A percentile compares a stretch with the other conserved stretches of the same genome.
Conservation (phyloP, 768 basidiomycete genomes). For the Psilocybe cyanescens region DNA sequence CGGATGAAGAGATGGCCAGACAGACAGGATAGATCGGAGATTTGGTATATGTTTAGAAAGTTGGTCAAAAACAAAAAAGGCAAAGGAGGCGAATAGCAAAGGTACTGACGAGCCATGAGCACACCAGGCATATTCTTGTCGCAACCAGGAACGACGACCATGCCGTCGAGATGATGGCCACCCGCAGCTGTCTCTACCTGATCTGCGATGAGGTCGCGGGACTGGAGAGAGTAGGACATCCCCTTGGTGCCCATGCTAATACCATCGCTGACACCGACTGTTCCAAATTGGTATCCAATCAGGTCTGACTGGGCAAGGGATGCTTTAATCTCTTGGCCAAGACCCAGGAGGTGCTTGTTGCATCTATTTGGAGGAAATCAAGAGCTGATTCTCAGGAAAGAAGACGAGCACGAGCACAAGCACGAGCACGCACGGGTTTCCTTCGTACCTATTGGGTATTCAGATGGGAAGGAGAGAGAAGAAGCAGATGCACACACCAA, state of each 20-base stretch:
- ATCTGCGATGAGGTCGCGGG: conserved; percentile 97
- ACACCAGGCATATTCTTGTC: conserved; percentile 99
- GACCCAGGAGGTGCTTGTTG: conserved; percentile 88
- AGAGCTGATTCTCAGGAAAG: neutral
- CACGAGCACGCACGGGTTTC: conserved; percentile 82
- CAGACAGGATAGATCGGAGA: conserved; percentile 1
- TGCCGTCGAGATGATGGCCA: conserved; percentile 97
- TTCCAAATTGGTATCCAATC: conserved; percentile 97
- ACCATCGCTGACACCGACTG: conserved; percentile 96
- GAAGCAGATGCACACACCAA: conserved; percentile 62
- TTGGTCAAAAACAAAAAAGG: conserved; percentile 10
- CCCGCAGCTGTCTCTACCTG: conserved; percentile 95
- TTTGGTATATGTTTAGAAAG: conserved; percentile 19
- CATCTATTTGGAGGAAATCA: conserved; percentile 58
- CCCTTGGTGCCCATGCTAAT: conserved; percentile 97
- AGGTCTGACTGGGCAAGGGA: conserved; percentile 73
- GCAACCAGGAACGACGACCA: conserved; percentile 96
- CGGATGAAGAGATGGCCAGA: conserved; percentile 1
- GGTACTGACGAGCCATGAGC: conserved; percentile 85
- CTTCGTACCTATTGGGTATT: conserved; percentile 81
- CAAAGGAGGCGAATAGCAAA: conserved; percentile 18
- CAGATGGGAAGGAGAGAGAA: conserved; percentile 15
- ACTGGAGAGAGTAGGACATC: conserved; percentile 97
- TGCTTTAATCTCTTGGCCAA: conserved; percentile 86
- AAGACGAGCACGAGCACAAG: conserved; percentile 9